Evolutionary conservation across 2,329 filamentous ascomycete genomes (phyloP).

Genomic region (Diaporthe citrichinensis): DNA sequence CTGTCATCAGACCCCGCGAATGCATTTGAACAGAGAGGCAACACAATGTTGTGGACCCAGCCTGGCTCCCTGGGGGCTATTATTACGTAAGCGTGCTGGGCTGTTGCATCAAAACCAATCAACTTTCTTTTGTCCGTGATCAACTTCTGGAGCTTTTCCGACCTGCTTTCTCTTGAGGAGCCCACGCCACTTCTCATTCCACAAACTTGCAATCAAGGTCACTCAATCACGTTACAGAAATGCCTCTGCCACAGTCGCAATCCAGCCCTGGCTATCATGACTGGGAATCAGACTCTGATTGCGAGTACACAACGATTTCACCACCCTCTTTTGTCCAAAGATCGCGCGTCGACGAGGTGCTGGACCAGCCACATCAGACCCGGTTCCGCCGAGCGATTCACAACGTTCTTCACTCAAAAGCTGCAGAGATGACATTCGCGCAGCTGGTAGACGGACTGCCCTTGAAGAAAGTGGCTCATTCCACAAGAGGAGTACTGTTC

Average conservation of each 20-base stretch:
- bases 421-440: neutral
- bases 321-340: neutral
- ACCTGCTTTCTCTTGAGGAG: too few species aligned
- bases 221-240: neutral
- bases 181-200: too few species aligned
- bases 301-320: neutral
- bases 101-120: too few species aligned
- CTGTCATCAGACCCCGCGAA: too few species aligned
- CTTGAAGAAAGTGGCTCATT: neutral
- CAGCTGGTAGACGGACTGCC: constrained; percentile 16
- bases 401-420: neutral
- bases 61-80: too few species aligned
- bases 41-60: too few species aligned
- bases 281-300: neutral
- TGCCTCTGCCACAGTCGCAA: neutral
- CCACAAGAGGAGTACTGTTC: neutral
- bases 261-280: neutral
- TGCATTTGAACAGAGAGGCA: too few species aligned
- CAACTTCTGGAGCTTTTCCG: too few species aligned
- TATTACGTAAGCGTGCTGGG: too few species aligned
- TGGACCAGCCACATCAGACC: neutral
- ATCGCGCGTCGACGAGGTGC: neutral
- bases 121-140: too few species aligned
- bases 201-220: too few species aligned
- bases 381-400: neutral